Evolutionary conservation across 2,329 filamentous ascomycete genomes (phyloP), one percentile per base, ranked within the genome.

Genomic region (Hypoxylon sp.): DNA sequence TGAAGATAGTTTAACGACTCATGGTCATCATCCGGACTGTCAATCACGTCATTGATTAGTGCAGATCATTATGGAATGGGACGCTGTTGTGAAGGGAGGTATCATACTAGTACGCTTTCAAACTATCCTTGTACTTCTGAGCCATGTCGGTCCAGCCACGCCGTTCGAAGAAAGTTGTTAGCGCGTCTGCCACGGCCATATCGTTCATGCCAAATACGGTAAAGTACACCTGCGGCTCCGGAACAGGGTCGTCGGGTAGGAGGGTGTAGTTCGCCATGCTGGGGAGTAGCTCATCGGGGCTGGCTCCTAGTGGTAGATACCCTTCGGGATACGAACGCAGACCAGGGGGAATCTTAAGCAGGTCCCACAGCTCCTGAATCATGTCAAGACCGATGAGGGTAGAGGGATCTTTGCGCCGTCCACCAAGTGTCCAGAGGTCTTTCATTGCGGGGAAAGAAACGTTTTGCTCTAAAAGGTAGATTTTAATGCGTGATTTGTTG

Each of bases 241-340:
- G 51, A 5, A 54, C 35, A 11, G 17, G 35, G 9, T 54, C 39
- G 13, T 54, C n/a, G 22, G 51, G 35, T 19, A 42, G 17, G n/a
- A 54, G 51, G 26, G 51, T 54, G 29, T 54, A 54, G 51, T 54
- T 54, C 22, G 51, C 51, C 51, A 54, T 54, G 11, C 51, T 37
- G 5, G 51, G 51, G 6, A 54, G 19, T 6, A 54, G 35, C 10
- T 54, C 51, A 17, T 54, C 22, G 17, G 51, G 51, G 31, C 10
- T 54, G 3, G 51, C 14, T 39, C 51, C 51, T n/a, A 54, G 17
- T 14, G 51, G 51, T 8, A 54, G 35, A 22, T 54, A 54, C 10
- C 51, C 51, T n/a, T 54, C 11, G 13, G 51, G 51, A 22, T 54
- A 54, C 19, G 51, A 29, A 22, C 51, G 51, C 17, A 54, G 22